Conservation (phyloP, 2,329 filamentous ascomycete species). For the Talaromyces sp. region DNA sequence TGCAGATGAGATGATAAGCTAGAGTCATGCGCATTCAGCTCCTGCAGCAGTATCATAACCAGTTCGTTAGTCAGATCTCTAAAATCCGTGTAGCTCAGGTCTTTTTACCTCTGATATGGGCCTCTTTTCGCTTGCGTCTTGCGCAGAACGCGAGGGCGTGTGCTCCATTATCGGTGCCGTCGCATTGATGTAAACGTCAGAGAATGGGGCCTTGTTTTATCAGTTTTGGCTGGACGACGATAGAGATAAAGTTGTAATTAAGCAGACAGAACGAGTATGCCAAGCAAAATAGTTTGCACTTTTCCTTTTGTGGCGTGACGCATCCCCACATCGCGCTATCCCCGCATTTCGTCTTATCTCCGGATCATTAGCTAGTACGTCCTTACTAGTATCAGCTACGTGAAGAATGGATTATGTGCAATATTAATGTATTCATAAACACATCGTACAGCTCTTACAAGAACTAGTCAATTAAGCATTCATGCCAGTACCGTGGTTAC, state of each 20-base stretch:
- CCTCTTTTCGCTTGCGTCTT: not conserved
- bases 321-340: not conserved
- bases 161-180: not conserved
- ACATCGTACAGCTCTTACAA: not conserved
- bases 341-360: not conserved
- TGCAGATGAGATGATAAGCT: slow-evolving; percentile 39
- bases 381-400: not conserved
- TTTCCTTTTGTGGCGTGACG: slow-evolving; percentile 5
- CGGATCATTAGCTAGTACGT: not conserved
- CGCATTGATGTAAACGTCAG: not conserved
- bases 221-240: not conserved
- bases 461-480: not conserved
- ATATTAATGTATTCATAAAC: not conserved
- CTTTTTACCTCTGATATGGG: not conserved
- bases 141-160: not conserved
- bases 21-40: slow-evolving; percentile 24
- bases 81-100: not conserved
- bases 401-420: not conserved
- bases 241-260: not conserved
- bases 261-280: not conserved
- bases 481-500: not conserved
- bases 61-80: not conserved
- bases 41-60: not conserved
- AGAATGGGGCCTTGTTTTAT: not conserved
- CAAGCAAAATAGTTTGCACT: not conserved